Evolutionary conservation across 768 basidiomycete species (phyloP).

Genomic region (Boletus reticulatus): DNA sequence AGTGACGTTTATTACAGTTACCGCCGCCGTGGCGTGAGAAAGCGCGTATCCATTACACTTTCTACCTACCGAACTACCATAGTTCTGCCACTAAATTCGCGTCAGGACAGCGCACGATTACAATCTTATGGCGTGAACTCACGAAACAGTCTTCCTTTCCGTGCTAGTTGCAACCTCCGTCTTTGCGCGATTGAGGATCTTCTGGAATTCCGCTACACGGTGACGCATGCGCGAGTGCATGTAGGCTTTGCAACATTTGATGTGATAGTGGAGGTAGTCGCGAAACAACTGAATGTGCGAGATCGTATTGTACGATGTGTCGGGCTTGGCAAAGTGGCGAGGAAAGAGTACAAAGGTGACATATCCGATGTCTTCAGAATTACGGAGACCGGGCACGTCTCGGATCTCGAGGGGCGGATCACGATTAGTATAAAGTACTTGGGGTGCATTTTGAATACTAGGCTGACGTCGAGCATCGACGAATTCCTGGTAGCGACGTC

Average conservation of each 20-base stretch:
- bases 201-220: conserved; percentile 93
- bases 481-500: conserved; percentile 69
- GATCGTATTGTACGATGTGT: conserved; percentile 73
- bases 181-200: conserved; percentile 94
- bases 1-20: background rate
- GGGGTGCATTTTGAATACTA: conserved; percentile 93
- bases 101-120: conserved; percentile 3
- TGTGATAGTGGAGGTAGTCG: conserved; percentile 99
- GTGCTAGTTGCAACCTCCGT: conserved; percentile 70
- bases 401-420: conserved; percentile 97
- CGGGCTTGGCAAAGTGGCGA: conserved; percentile 81
- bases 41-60: background rate
- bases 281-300: conserved; percentile 96
- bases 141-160: conserved; percentile 93
- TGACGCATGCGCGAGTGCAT: conserved; percentile 98
- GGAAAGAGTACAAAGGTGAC: conserved; percentile 98
- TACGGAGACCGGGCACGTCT: conserved; percentile 75
- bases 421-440: conserved; percentile 91
- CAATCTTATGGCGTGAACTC: conserved; percentile 13
- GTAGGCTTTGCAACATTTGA: conserved; percentile 98
- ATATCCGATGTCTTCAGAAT: conserved; percentile 89
- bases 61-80: conserved; percentile 48
- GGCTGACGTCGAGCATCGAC: conserved; percentile 96
- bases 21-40: conserved; percentile 22
- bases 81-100: conserved; percentile 48